A percentile compares a stretch with the other conserved stretches of the same genome.
Evolutionary conservation across 208 protist species (phyloP).

Genomic region (Leishmania major): DNA sequence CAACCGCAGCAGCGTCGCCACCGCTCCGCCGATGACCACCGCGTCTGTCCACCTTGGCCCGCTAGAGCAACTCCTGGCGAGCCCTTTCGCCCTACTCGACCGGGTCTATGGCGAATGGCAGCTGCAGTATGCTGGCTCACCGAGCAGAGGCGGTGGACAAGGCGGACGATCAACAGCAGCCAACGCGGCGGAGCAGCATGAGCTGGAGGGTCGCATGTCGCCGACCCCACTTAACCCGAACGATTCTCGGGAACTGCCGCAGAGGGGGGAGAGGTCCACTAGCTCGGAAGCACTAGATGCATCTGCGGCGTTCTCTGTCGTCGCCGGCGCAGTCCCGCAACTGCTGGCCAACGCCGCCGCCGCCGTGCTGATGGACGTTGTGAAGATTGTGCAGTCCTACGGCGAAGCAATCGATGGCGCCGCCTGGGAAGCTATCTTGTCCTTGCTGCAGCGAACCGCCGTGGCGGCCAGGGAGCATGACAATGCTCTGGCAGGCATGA

Average conservation of each 20-base stretch:
- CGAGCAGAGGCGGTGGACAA: background rate
- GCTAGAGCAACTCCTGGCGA: conserved; percentile 27
- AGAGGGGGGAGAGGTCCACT: background rate
- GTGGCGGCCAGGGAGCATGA: background rate
- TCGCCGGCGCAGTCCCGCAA: conserved; percentile 15
- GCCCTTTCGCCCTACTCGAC: conserved; percentile 38
- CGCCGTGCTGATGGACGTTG: conserved; percentile 35
- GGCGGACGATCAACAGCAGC: background rate
- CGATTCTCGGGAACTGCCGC: background rate
- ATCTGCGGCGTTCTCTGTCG: conserved; percentile 3
- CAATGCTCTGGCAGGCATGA: background rate
- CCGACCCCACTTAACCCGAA: background rate
- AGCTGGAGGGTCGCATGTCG: background rate
- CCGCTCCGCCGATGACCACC: background rate
- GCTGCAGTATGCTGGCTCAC: background rate
- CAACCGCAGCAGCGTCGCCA: background rate
- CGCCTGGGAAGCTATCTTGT: conserved; percentile 55
- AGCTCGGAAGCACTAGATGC: background rate
- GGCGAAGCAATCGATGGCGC: conserved; percentile 55
- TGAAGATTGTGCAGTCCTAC: conserved; percentile 62
- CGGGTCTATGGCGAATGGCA: conserved; percentile 29
- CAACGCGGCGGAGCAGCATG: background rate
- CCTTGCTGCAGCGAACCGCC: conserved; percentile 47
- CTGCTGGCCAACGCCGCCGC: conserved; percentile 17
- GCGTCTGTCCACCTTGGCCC: conserved; percentile 6